Evolutionary conservation across 352 stramenopile species (phyloP).

Genomic region (Phytophthora nicotianae): DNA sequence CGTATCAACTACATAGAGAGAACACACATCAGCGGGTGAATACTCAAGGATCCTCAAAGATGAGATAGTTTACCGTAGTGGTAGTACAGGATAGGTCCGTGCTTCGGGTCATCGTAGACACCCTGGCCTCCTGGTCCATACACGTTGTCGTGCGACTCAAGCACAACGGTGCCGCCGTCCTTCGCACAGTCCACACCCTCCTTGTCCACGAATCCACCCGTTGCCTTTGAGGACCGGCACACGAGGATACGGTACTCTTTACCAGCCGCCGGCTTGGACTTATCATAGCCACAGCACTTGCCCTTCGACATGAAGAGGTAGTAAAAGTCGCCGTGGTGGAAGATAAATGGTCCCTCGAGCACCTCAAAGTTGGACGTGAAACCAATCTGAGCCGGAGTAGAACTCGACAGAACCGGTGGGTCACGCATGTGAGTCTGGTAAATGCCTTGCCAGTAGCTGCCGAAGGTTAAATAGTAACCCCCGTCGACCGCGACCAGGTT

Average conservation of each 20-base stretch:
- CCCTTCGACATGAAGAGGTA: conserved; percentile 60
- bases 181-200: conserved; percentile 37
- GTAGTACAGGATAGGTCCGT: conserved; percentile 57
- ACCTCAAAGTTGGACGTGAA: conserved; percentile 40
- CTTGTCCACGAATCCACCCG: conserved; percentile 43
- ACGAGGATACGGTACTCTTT: conserved; percentile 58
- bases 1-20: conserved; percentile 40
- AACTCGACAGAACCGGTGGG: conserved; percentile 22
- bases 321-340: conserved; percentile 41
- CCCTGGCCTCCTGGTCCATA: conserved; percentile 51
- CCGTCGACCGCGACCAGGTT: conserved; percentile 38
- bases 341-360: conserved; percentile 45
- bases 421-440: conserved; percentile 29
- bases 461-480: conserved; percentile 46
- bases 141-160: conserved; percentile 43
- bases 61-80: conserved; percentile 44
- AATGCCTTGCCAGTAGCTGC: conserved; percentile 46
- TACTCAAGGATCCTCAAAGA: neutral
- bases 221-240: conserved; percentile 43
- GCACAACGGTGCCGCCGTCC: conserved; percentile 44
- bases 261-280: conserved; percentile 26
- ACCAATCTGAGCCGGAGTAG: conserved; percentile 22
- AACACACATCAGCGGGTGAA: neutral
- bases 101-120: conserved; percentile 48
- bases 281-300: conserved; percentile 45